phyloP scores from a whole-genome alignment of 1,139 yeast genomes.

The Hyphopichia khmerensis region DNA sequence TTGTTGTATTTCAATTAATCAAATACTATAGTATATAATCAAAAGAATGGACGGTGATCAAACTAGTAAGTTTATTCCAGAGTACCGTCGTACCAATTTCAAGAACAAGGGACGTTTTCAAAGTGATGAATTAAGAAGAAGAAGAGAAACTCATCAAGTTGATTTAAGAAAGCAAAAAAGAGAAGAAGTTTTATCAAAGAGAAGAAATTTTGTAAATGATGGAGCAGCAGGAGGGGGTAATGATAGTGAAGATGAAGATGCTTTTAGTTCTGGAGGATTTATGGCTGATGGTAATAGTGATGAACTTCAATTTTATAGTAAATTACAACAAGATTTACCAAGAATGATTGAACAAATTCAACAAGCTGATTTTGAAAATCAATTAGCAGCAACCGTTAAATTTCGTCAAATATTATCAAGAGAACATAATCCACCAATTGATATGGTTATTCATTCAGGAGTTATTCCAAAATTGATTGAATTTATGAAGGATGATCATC shows the following conservation, averaged over 20 bases:
- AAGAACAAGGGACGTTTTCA: conserved; percentile 93
- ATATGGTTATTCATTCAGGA: conserved; percentile 87
- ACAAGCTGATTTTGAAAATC: conserved; percentile 75
- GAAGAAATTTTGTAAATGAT: conserved; percentile 68
- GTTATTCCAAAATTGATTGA: conserved; percentile 89
- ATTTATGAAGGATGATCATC: conserved; percentile 76
- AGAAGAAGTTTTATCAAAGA: conserved; percentile 89
- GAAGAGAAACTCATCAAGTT: conserved; percentile 97
- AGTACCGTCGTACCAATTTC: conserved; percentile 94
- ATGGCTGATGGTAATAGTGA: conserved; percentile 37
- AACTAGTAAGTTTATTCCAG: conserved; percentile 87
- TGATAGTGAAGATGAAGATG: conserved; percentile 46
- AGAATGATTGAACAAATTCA: conserved; percentile 79
- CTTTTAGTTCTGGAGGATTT: conserved; percentile 24
- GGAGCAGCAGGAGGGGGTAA: conserved; percentile 31
- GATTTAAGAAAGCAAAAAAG: conserved; percentile 95
- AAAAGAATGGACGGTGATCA: conserved; percentile 70
- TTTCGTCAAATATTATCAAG: conserved; percentile 92
- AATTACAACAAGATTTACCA: conserved; percentile 77
- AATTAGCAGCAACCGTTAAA: conserved; percentile 85
- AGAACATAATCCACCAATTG: conserved; percentile 97
- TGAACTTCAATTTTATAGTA: conserved; percentile 52
- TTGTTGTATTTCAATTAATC: not conserved
- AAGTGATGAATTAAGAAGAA: conserved; percentile 94
- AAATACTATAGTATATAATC: no score